These are phyloP conservation scores for Pulveroboletus sp. DNA, from an alignment of 768 basidiomycete species.

Conservation along the genomic window DNA sequence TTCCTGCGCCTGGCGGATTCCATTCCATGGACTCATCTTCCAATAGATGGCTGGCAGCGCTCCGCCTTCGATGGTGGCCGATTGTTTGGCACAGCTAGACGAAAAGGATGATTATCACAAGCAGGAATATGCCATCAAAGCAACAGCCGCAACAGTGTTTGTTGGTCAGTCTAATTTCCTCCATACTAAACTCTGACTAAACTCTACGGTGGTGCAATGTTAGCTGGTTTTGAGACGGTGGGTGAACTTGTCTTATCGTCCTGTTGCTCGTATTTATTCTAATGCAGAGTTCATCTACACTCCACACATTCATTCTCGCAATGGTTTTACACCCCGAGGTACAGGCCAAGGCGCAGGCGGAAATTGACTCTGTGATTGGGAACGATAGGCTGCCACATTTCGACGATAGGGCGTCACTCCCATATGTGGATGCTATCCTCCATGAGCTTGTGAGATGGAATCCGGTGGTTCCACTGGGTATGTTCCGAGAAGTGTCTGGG, in stretches of 20 bases:
- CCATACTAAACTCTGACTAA: neutral
- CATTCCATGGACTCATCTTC: neutral
- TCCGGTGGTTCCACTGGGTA: slow-evolving; percentile 23
- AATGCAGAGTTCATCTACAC: slow-evolving; percentile 21
- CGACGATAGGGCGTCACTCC: slow-evolving; percentile 27
- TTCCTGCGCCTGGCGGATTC: neutral
- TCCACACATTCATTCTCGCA: slow-evolving; percentile 25
- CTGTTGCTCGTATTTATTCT: neutral
- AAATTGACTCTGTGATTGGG: slow-evolving; percentile 26
- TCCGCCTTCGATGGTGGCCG: slow-evolving; percentile 25
- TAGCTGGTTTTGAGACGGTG: slow-evolving; percentile 27
- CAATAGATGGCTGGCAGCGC: slow-evolving; percentile 13
- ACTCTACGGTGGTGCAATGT: neutral
- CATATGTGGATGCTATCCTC: slow-evolving; percentile 40
- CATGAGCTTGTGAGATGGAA: slow-evolving; percentile 32
- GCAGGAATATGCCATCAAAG: slow-evolving; percentile 25
- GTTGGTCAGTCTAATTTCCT: slow-evolving; percentile 13
- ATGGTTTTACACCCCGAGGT: slow-evolving; percentile 26
- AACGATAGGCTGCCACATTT: slow-evolving; percentile 22
- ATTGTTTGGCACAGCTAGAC: slow-evolving; percentile 17
- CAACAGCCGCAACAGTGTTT: slow-evolving; percentile 21
- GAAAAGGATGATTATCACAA: slow-evolving; percentile 9
- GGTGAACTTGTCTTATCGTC: neutral
- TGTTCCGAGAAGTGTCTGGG: neutral
- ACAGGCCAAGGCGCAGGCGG: slow-evolving; percentile 22